Evolutionary conservation across 2,329 filamentous ascomycete genomes (phyloP).

Genomic region (Trichophyton simii): DNA sequence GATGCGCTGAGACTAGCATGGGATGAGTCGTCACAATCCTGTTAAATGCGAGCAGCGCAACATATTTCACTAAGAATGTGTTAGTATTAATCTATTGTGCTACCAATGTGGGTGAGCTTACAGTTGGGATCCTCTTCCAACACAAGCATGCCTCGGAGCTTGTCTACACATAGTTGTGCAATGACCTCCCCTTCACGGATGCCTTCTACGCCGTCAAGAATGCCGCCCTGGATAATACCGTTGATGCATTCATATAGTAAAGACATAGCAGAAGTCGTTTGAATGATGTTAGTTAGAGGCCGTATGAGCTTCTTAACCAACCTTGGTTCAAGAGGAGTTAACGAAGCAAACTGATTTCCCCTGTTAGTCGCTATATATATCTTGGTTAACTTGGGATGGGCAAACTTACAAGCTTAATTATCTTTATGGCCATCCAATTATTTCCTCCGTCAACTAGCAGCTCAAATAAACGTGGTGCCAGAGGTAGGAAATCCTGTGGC

Average conservation of each 20-base stretch:
- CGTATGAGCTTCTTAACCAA: constrained; percentile 83
- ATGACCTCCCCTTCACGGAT: constrained; percentile 79
- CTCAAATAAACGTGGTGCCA: constrained; percentile 85
- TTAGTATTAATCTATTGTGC: constrained; percentile 10
- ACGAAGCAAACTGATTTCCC: constrained; percentile 63
- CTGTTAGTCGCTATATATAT: constrained; percentile 16
- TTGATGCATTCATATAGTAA: constrained; percentile 96
- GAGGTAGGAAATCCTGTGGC: constrained; percentile 81
- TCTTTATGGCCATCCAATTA: constrained; percentile 99
- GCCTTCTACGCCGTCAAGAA: constrained; percentile 70
- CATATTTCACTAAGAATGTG: constrained; percentile 67
- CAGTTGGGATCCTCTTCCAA: constrained; percentile 86
- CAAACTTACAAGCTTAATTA: constrained; percentile 74
- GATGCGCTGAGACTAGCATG: constrained; percentile 76
- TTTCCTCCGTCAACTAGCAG: constrained; percentile 83
- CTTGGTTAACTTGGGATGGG: neutral
- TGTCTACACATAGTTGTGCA: constrained; percentile 79
- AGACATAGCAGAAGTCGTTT: constrained; percentile 95
- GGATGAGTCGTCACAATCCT: constrained; percentile 85
- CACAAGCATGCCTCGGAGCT: constrained; percentile 86
- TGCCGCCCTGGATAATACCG: constrained; percentile 92
- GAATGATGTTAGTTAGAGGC: constrained; percentile 82
- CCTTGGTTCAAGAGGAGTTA: constrained; percentile 84
- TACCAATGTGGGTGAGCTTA: constrained; percentile 36
- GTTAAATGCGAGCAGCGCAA: constrained; percentile 87